Evolutionary conservation across 2,329 filamentous ascomycete genomes (phyloP), one percentile per base, ranked within the genome.

Genomic region (Beauveria rudraprayagi): DNA sequence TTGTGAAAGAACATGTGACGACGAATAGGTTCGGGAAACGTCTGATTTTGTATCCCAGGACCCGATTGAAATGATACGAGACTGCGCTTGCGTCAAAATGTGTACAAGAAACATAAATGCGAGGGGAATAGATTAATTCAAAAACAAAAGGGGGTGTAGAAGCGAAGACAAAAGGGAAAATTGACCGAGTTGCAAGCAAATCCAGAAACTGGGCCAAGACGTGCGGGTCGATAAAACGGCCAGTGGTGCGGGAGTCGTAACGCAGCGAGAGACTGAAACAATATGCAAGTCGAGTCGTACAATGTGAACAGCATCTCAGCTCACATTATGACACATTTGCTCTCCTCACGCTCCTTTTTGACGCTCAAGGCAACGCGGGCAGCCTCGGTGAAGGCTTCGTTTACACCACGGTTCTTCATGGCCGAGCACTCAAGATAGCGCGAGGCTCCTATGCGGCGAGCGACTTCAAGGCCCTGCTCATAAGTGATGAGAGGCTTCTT

Each of bases 391-490:
- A 99, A 99, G 48, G 94, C 94, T 76, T 99, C 94, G 76, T 97
- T 97, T 71, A 99, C 95, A 63, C 94, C 94, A 56, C 94, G 86
- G 76, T 99, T 99, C 77, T 92, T 89, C 87, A 97, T 97, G 61
- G 94, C 94, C 43, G 94, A 97, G 80, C 94, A 99, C 81, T 99
- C 94, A 61, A 99, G 84, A 74, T 99, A 99, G 71, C 95, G 87
- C 71, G 96, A 82, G 7, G 94, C 94, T 68, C 92, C 90, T 76
- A 97, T 96, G 73, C 89, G 87, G 71, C 93, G 87, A 44, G 93
- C 93, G 47, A 96, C 92, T 65, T 93, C 91, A 56, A 97, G 81
- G 3, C 93, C 93, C 71, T 95, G 87, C 70, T 96, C 89, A 77
- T 97, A 97, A 70, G 88, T 88, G 72, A 97, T 96, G 77, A 88